Percentiles rank a stretch among this genome's conserved stretches.
phyloP scores from a whole-genome alignment of 805 yeast genomes.

The Pichia occidentalis region DNA sequence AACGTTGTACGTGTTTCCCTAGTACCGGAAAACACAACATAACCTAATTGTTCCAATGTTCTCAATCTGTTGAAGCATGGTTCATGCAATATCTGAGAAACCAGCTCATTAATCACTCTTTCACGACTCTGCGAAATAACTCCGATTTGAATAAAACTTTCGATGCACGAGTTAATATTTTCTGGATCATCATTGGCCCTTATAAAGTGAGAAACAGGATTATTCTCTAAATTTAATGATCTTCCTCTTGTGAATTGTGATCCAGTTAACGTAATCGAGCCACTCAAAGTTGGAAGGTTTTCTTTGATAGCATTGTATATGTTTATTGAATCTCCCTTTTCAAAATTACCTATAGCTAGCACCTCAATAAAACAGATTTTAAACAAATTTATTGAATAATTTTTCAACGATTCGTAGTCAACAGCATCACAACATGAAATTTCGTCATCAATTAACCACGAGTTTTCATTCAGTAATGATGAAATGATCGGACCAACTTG shows the following conservation, averaged over 20 bases:
- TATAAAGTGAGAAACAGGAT: conserved; percentile 40
- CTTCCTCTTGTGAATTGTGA: conserved; percentile 40
- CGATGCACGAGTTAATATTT: conserved; percentile 80
- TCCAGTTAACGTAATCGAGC: conserved; percentile 33
- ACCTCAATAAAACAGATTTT: conserved; percentile 61
- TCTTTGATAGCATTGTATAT: conserved; percentile 37
- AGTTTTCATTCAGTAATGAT: conserved; percentile 61
- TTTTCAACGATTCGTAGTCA: conserved; percentile 35
- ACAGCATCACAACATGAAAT: conserved; percentile 40
- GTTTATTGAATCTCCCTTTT: conserved; percentile 45
- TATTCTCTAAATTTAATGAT: conserved; percentile 36
- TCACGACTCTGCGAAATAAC: conserved; percentile 35
- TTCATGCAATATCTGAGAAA: conserved; percentile 70
- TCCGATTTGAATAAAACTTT: conserved; percentile 67
- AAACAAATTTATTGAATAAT: conserved; percentile 46
- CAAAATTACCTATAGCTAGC: conserved; percentile 72
- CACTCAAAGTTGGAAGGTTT: conserved; percentile 21
- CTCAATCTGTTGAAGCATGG: conserved; percentile 87
- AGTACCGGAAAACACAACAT: conserved; percentile 79
- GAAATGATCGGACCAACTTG: conserved; percentile 64
- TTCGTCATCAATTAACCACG: conserved; percentile 62
- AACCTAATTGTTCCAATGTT: conserved; percentile 93
- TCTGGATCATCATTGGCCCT: conserved; percentile 50
- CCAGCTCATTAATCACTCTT: conserved; percentile 52
- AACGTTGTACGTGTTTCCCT: conserved; percentile 62